A percentile compares a stretch with the other conserved stretches of the same genome.
Conservation (phyloP, 1,139 yeast species). For the Blastobotrys buckinghamii region DNA sequence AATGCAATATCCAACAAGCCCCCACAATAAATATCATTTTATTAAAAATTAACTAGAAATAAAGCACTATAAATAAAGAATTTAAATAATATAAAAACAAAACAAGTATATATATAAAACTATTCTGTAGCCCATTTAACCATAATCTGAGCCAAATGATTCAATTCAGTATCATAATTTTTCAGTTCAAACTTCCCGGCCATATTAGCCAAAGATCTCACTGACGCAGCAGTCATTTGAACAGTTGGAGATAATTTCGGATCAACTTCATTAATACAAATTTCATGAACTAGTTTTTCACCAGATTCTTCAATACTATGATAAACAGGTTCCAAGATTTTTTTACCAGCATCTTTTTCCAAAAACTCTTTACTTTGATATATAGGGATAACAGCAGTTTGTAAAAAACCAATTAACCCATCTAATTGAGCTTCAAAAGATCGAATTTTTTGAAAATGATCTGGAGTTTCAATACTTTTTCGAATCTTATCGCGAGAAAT, state of each 20-base stretch:
- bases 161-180: background rate
- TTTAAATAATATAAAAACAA: no score
- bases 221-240: background rate
- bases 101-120: no score
- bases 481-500: background rate
- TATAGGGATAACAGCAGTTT: background rate
- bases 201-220: background rate
- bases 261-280: background rate
- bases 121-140: background rate
- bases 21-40: no score
- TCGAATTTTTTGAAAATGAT: background rate
- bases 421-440: background rate
- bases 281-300: background rate
- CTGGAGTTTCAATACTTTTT: background rate
- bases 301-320: background rate
- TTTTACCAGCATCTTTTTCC: background rate
- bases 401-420: conserved; percentile 3
- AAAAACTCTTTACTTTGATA: background rate
- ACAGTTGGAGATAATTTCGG: background rate
- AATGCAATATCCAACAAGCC: no score
- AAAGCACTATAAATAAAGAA: no score
- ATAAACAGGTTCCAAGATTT: background rate
- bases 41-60: no score
- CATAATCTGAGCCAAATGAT: background rate
- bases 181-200: background rate